Conservation (phyloP, 176 grass and related monocot species). For the Panicum miliaceum region DNA sequence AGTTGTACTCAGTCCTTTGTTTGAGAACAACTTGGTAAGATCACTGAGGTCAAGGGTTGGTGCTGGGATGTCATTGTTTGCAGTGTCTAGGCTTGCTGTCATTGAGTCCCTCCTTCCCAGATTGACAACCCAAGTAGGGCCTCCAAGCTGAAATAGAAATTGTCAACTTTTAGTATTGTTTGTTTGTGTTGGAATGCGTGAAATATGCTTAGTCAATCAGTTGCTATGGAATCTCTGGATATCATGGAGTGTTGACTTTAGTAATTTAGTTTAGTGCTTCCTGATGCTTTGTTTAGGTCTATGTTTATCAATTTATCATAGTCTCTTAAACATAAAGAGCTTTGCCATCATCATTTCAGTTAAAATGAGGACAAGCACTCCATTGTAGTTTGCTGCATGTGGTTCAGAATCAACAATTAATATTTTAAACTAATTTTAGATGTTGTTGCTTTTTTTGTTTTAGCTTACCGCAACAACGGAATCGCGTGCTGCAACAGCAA, state of each 20-base stretch:
- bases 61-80: slow-evolving; percentile 57
- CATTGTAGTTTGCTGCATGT: background rate
- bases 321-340: background rate
- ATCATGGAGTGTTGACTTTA: background rate
- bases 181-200: background rate
- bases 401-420: background rate
- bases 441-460: background rate
- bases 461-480: slow-evolving; percentile 60
- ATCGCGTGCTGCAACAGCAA: slow-evolving; percentile 60
- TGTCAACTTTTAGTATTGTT: background rate
- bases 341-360: slow-evolving; percentile 8
- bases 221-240: background rate
- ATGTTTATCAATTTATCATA: background rate
- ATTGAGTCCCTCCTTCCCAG: slow-evolving; percentile 60
- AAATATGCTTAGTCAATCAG: background rate
- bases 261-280: background rate
- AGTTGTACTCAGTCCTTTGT: slow-evolving; percentile 52
- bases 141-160: slow-evolving; percentile 57
- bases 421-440: background rate
- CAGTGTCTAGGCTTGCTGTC: slow-evolving; percentile 54
- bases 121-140: slow-evolving; percentile 58
- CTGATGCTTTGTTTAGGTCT: background rate
- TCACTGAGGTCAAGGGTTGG: slow-evolving; percentile 40
- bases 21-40: slow-evolving; percentile 58
- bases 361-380: background rate